phyloP scores from a whole-genome alignment of 306 rosid species.

The Vigna angularis region DNA sequence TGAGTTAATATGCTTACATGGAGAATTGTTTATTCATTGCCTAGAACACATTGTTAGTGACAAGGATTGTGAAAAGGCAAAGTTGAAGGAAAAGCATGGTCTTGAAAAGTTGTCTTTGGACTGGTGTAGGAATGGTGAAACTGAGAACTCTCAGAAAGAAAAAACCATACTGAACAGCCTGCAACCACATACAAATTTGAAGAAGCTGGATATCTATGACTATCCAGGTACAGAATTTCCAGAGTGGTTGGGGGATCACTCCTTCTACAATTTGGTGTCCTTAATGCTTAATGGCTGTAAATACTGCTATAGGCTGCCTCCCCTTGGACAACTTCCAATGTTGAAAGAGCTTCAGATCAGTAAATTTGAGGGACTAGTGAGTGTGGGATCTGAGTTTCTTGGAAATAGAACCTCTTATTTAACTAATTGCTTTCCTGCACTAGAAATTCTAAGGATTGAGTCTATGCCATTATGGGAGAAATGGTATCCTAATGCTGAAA shows the following conservation, averaged over 20 bases:
- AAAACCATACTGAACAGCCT: constrained; percentile 36
- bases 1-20: constrained; percentile 38
- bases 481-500: constrained; percentile 38
- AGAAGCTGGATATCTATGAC: constrained; percentile 38
- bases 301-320: constrained; percentile 51
- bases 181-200: constrained; percentile 46
- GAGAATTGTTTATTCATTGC: constrained; percentile 45
- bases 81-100: constrained; percentile 47
- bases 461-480: constrained; percentile 44
- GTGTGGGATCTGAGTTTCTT: constrained; percentile 43
- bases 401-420: constrained; percentile 19
- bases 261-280: constrained; percentile 40
- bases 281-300: constrained; percentile 40
- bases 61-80: constrained; percentile 40
- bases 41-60: not conserved
- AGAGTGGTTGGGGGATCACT: constrained; percentile 48
- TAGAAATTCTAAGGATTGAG: constrained; percentile 45
- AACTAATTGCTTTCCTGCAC: constrained; percentile 36
- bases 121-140: constrained; percentile 43
- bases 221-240: constrained; percentile 55
- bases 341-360: constrained; percentile 45
- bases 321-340: constrained; percentile 51
- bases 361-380: constrained; percentile 40
- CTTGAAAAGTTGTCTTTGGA: constrained; percentile 43
- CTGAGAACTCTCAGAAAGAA: constrained; percentile 39